phyloP scores from a whole-genome alignment of 2,329 filamentous ascomycete genomes.

The Capronia coronata region DNA sequence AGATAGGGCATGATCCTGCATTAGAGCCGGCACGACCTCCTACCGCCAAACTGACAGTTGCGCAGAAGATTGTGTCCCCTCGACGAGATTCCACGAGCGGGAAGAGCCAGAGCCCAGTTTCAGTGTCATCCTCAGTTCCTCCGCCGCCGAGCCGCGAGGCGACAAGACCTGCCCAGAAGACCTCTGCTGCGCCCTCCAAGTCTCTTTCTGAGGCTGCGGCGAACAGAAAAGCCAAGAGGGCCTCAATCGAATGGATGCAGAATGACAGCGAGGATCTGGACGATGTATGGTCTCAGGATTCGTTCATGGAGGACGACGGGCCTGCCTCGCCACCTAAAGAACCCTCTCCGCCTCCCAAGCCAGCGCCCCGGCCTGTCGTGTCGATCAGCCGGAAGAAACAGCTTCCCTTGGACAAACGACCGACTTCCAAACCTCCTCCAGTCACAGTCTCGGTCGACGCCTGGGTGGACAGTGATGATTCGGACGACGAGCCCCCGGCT shows the following conservation, averaged over 20 bases:
- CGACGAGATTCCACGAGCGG: neutral
- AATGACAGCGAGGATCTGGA: slow-evolving; percentile 27
- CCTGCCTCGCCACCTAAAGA: neutral
- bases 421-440: neutral
- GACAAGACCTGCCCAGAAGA: slow-evolving; percentile 2
- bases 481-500: slow-evolving; percentile 10
- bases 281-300: slow-evolving; percentile 20
- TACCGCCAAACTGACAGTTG: slow-evolving; percentile 1
- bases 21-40: neutral
- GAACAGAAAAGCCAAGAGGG: slow-evolving; percentile 33
- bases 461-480: slow-evolving; percentile 25
- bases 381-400: neutral
- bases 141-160: slow-evolving; percentile 1
- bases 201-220: slow-evolving; percentile 28
- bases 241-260: slow-evolving; percentile 31
- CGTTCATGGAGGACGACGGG: slow-evolving; percentile 9
- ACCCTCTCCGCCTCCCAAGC: neutral
- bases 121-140: slow-evolving; percentile 2
- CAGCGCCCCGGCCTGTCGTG: neutral
- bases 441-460: slow-evolving; percentile 20
- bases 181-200: slow-evolving; percentile 1
- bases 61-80: neutral
- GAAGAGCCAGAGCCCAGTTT: neutral
- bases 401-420: neutral
- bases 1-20: slow-evolving; percentile 4